phyloP scores from a whole-genome alignment of 2,329 filamentous ascomycete species.

The Penicillium frequentans region DNA sequence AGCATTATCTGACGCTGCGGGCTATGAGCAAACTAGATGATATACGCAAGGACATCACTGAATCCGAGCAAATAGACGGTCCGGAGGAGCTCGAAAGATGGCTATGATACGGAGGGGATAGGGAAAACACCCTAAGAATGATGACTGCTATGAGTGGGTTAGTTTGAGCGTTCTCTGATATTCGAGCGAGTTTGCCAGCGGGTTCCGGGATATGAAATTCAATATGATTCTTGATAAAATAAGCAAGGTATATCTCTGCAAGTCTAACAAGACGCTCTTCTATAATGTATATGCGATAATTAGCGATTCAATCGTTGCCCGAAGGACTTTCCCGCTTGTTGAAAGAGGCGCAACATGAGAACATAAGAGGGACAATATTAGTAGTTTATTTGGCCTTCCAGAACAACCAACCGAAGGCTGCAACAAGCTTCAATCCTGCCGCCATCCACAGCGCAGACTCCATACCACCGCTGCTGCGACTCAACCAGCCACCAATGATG shows the following conservation, averaged over 20 bases:
- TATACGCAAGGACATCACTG: background rate
- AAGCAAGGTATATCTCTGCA: background rate
- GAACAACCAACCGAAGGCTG: slow-evolving; percentile 38
- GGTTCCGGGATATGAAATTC: background rate
- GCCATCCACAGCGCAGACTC: slow-evolving; percentile 45
- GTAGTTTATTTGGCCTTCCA: slow-evolving; percentile 34
- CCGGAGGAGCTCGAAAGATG: background rate
- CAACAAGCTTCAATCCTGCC: slow-evolving; percentile 40
- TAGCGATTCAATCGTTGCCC: background rate
- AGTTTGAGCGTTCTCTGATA: background rate
- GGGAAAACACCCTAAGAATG: background rate
- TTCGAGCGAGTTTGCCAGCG: background rate
- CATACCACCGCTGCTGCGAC: slow-evolving; percentile 44
- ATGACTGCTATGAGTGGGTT: background rate
- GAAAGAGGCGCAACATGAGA: background rate
- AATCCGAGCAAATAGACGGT: background rate
- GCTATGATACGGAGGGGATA: background rate
- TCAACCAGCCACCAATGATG: slow-evolving; percentile 45
- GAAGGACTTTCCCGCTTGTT: background rate
- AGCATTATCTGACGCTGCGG: background rate
- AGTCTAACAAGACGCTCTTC: background rate
- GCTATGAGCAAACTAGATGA: background rate
- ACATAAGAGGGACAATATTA: background rate
- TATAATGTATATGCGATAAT: background rate
- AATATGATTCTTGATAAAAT: background rate